phyloP scores from a whole-genome alignment of 805 yeast species.

The Candida insectalens region DNA sequence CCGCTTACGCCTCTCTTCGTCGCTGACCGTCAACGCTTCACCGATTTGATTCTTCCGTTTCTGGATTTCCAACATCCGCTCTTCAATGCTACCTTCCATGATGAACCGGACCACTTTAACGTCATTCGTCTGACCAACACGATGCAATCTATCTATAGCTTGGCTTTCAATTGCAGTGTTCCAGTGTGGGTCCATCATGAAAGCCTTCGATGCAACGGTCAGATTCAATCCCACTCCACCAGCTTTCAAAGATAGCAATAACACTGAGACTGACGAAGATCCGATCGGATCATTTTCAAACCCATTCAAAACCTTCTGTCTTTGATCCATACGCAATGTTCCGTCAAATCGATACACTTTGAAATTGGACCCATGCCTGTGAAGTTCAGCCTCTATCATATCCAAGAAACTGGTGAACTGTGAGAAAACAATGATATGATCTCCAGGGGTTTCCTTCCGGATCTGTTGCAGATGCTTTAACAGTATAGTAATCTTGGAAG shows the following conservation, averaged over 20 bases:
- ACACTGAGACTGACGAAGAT: conserved; percentile 24
- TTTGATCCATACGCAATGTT: conserved; percentile 51
- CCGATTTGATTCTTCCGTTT: conserved; percentile 74
- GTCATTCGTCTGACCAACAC: conserved; percentile 72
- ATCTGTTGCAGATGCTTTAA: conserved; percentile 46
- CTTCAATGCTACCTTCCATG: conserved; percentile 76
- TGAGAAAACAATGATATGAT: conserved; percentile 80
- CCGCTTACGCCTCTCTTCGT: conserved; percentile 61
- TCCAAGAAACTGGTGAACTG: conserved; percentile 83
- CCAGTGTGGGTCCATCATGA: conserved; percentile 98
- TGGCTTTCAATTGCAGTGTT: conserved; percentile 86
- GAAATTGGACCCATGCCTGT: conserved; percentile 34
- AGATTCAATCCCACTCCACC: conserved; percentile 92
- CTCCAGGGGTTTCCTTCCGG: conserved; percentile 47
- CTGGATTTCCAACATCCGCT: conserved; percentile 79
- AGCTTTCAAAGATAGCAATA: conserved; percentile 73
- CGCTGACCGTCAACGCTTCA: conserved; percentile 69
- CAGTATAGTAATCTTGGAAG: conserved; percentile 69
- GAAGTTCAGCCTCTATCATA: conserved; percentile 54
- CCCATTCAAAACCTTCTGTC: conserved; percentile 49
- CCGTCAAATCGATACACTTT: conserved; percentile 75
- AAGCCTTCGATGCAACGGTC: conserved; percentile 77
- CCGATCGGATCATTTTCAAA: conserved; percentile 29
- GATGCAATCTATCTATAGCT: conserved; percentile 83
- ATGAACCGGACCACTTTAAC: conserved; percentile 77